Conservation (phyloP, 2,329 filamentous ascomycete genomes). For the Colletotrichum zoysiae region DNA sequence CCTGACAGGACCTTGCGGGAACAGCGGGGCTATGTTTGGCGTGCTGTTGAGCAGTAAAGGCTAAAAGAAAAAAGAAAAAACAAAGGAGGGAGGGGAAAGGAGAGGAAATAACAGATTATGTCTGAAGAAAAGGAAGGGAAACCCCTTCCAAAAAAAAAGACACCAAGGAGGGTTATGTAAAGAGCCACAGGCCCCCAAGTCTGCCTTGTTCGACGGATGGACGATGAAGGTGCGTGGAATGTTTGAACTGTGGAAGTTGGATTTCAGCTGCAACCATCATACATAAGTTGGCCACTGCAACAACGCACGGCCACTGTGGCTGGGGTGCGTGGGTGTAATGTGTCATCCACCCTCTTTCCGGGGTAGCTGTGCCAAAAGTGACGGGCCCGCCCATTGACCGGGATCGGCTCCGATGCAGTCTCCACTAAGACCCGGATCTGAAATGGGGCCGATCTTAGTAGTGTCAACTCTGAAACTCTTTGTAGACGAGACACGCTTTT, state of each 20-base stretch:
- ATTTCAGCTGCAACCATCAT: slow-evolving; percentile 18
- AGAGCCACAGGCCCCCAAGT: neutral
- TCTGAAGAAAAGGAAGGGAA: neutral
- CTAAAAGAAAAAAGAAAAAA: neutral
- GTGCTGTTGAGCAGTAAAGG: neutral
- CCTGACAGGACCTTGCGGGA: slow-evolving; percentile 11
- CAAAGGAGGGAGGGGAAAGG: neutral
- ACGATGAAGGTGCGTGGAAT: slow-evolving; percentile 14
- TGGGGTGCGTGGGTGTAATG: neutral
- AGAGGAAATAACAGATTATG: neutral
- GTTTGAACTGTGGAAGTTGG: slow-evolving; percentile 11
- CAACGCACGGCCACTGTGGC: slow-evolving; percentile 22
- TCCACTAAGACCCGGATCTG: neutral
- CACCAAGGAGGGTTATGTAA: neutral
- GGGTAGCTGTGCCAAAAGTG: neutral
- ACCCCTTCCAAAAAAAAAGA: neutral
- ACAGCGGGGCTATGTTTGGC: slow-evolving; percentile 14
- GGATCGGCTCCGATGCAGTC: neutral
- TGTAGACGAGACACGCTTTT: neutral
- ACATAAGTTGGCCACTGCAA: slow-evolving; percentile 19
- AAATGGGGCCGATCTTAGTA: neutral
- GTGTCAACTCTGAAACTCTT: neutral
- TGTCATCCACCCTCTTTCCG: slow-evolving; percentile 6
- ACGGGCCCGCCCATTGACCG: neutral
- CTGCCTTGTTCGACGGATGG: neutral